A percentile compares a stretch with the other conserved stretches of the same genome.
Conservation (phyloP, 75 land plant species). For the Larix kaempferi region DNA sequence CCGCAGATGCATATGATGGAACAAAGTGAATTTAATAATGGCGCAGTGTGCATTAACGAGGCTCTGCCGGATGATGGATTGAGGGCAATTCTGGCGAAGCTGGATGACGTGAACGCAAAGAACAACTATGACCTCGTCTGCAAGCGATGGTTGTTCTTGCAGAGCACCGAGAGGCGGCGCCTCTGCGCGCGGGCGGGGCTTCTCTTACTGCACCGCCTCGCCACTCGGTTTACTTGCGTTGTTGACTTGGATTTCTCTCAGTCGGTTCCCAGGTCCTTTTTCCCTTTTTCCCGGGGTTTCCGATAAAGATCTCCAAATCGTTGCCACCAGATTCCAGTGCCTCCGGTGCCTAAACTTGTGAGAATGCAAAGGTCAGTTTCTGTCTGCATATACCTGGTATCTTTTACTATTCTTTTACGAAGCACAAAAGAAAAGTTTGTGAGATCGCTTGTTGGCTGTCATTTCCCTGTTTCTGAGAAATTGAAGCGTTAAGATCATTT, state of each 20-base stretch:
- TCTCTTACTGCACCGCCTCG: slow-evolving; percentile 64
- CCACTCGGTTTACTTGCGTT: slow-evolving; percentile 62
- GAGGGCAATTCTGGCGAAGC: slow-evolving; percentile 46
- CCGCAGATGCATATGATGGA: too few relatives aligned
- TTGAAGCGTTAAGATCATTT: too few relatives aligned
- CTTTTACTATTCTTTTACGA: too few relatives aligned
- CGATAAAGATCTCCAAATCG: slow-evolving; percentile 58
- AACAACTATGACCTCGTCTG: slow-evolving; percentile 79
- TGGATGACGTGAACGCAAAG: slow-evolving; percentile 47
- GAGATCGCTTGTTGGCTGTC: too few relatives aligned
- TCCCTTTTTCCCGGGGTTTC: slow-evolving; percentile 82
- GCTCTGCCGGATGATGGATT: slow-evolving; percentile 71
- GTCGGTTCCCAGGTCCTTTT: slow-evolving; percentile 69
- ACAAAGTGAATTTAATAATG: too few relatives aligned
- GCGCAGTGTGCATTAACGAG: slow-evolving; percentile 41
- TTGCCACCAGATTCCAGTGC: slow-evolving; percentile 42
- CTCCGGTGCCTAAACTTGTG: slow-evolving; percentile 46
- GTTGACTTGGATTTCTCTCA: slow-evolving; percentile 71
- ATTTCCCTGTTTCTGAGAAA: too few relatives aligned
- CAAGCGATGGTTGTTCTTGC: slow-evolving; percentile 83
- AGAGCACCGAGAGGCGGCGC: slow-evolving; percentile 66
- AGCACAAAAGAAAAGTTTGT: too few relatives aligned
- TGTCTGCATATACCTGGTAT: too few relatives aligned
- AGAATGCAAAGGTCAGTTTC: slow-evolving; percentile 63
- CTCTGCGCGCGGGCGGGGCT: slow-evolving; percentile 79